Percentiles rank a stretch among this genome's conserved stretches.
Evolutionary conservation across 2,329 filamentous ascomycete genomes (phyloP).

Genomic region (Aspergillus uvarum): DNA sequence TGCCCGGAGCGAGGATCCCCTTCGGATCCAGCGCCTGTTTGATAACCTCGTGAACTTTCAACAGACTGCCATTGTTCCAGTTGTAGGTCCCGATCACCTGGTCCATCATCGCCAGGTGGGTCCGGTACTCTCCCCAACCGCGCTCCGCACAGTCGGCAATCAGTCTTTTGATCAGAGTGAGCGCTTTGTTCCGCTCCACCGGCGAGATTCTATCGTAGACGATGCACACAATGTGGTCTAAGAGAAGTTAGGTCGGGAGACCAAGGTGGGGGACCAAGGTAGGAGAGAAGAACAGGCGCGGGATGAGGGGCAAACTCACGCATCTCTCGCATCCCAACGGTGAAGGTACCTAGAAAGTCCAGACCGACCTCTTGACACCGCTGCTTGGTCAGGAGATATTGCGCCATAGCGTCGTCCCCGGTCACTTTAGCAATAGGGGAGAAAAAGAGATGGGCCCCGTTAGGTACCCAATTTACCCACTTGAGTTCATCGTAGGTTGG

Average conservation of each 20-base stretch:
- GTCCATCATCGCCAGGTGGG: slow-evolving; percentile 49
- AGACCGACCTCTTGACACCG: slow-evolving; percentile 47
- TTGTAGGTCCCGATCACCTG: slow-evolving; percentile 50
- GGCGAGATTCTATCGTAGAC: slow-evolving; percentile 51
- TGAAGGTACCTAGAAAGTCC: slow-evolving; percentile 54
- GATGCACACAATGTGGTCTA: slow-evolving; percentile 43
- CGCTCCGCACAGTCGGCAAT: slow-evolving; percentile 42
- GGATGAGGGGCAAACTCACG: slow-evolving; percentile 21
- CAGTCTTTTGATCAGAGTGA: slow-evolving; percentile 40
- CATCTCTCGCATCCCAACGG: slow-evolving; percentile 55
- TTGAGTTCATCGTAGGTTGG: too few species aligned
- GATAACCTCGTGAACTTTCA: too few species aligned
- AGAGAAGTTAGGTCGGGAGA: too few species aligned
- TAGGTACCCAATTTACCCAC: too few species aligned
- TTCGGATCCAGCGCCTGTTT: too few species aligned
- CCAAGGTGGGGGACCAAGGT: too few species aligned
- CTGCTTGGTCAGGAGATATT: slow-evolving; percentile 45
- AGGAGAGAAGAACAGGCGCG: too few species aligned
- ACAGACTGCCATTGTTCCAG: slow-evolving; percentile 38
- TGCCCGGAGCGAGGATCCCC: too few species aligned
- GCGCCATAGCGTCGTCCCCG: slow-evolving; percentile 48
- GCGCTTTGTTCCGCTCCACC: slow-evolving; percentile 39
- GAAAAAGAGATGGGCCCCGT: too few species aligned
- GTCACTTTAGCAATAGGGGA: slow-evolving; percentile 47
- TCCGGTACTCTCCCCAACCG: slow-evolving; percentile 43